Evolutionary conservation across 1,284 basidiomycete genomes (phyloP).

Genomic region (Mycena citricolor): DNA sequence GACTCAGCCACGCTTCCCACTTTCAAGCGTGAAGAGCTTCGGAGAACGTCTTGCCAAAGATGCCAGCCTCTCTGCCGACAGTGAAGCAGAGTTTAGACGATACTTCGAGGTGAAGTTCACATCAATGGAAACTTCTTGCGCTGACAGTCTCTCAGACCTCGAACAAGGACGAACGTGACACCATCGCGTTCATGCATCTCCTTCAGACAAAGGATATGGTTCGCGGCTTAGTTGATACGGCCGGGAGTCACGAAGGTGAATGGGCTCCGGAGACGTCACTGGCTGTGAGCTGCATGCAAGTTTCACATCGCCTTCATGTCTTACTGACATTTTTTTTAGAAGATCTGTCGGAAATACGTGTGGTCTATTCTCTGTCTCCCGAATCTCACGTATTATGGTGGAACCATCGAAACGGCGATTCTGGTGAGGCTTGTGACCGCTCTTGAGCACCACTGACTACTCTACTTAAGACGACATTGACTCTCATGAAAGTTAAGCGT

Average conservation of each 20-base stretch:
- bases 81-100: not conserved
- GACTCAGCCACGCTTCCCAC: too few relatives aligned
- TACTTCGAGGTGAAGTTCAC: not conserved
- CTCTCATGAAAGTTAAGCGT: too few relatives aligned
- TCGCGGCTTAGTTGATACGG: not conserved
- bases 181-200: not conserved
- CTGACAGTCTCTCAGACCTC: not conserved
- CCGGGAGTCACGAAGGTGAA: too few relatives aligned
- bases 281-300: not conserved
- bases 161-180: slow-evolving; percentile 8
- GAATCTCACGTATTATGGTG: not conserved
- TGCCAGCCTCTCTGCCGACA: not conserved
- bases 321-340: not conserved
- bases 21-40: not conserved
- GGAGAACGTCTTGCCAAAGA: not conserved
- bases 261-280: not conserved
- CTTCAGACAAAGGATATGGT: not conserved
- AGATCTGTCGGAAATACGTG: not conserved
- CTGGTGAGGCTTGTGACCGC: too few relatives aligned
- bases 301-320: not conserved
- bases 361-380: not conserved
- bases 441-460: too few relatives aligned
- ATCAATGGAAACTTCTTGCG: not conserved
- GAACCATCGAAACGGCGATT: not conserved
- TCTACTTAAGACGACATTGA: too few relatives aligned